Evolutionary conservation across 305 asterid genomes (phyloP).

Genomic region (Solanum hybrid): DNA sequence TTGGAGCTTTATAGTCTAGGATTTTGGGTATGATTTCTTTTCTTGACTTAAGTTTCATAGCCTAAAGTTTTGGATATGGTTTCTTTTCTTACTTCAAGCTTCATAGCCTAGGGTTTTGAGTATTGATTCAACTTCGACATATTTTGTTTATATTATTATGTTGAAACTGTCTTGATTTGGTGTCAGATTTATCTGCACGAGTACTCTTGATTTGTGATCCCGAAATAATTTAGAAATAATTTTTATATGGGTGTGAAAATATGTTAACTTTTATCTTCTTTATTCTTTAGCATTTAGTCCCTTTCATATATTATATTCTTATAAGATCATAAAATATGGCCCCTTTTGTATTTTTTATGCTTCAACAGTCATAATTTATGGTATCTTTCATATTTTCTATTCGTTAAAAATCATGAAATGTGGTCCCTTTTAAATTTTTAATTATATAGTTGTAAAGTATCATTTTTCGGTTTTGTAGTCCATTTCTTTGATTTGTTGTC

Average conservation of each 20-base stretch:
- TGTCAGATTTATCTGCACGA: neutral
- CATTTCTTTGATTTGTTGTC: neutral
- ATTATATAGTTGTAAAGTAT: neutral
- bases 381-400: neutral
- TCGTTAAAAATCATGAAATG: neutral
- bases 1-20: neutral
- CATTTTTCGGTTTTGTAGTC: neutral
- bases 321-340: neutral
- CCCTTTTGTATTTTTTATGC: neutral
- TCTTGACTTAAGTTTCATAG: no score
- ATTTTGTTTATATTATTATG: neutral
- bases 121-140: neutral
- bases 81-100: neutral
- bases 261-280: neutral
- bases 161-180: neutral
- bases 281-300: neutral
- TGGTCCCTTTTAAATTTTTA: neutral
- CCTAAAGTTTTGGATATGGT: no score
- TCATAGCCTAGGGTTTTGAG: neutral
- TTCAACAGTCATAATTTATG: neutral
- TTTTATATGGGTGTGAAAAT: neutral
- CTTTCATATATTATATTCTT: neutral
- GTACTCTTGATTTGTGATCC: neutral
- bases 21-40: no score
- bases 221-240: neutral